Evolutionary conservation across 2,329 filamentous ascomycete species (phyloP).

Genomic region (Pseudogymnoascus sp.): DNA sequence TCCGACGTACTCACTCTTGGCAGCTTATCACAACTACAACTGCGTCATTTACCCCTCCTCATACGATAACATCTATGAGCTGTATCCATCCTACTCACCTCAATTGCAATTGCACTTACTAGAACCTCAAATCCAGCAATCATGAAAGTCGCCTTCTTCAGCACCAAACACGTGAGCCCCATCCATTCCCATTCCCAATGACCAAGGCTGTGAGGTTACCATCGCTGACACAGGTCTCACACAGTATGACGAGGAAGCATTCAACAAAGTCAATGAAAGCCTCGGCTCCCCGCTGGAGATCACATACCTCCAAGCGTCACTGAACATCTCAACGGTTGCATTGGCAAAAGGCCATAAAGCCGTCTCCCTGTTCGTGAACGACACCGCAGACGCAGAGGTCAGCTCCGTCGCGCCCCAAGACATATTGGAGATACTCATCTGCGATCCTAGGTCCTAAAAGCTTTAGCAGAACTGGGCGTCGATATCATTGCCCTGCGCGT

Average conservation of each 20-base stretch:
- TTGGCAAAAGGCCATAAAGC: conserved; percentile 46
- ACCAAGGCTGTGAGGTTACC: no score
- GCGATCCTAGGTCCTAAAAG: not conserved
- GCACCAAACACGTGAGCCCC: not conserved
- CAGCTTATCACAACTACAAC: not conserved
- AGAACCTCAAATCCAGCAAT: not conserved
- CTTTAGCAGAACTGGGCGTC: not conserved
- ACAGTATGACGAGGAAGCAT: not conserved
- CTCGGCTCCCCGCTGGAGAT: not conserved
- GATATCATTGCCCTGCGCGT: not conserved
- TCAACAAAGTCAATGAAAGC: not conserved
- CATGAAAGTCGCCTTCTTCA: conserved; percentile 3
- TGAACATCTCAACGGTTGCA: conserved; percentile 36
- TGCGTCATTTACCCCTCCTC: not conserved
- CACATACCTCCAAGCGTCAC: not conserved
- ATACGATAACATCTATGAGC: not conserved
- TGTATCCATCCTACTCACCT: not conserved
- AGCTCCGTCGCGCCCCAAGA: not conserved
- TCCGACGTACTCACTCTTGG: not conserved
- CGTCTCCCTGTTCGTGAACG: conserved; percentile 63
- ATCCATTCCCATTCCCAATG: no score
- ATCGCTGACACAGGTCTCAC: not conserved
- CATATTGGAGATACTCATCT: not conserved
- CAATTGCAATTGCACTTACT: not conserved
- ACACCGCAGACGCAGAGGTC: conserved; percentile 44